These are phyloP conservation scores for Leccinum disarticulatum DNA, from an alignment of 768 basidiomycete genomes.

Conservation along the genomic window DNA sequence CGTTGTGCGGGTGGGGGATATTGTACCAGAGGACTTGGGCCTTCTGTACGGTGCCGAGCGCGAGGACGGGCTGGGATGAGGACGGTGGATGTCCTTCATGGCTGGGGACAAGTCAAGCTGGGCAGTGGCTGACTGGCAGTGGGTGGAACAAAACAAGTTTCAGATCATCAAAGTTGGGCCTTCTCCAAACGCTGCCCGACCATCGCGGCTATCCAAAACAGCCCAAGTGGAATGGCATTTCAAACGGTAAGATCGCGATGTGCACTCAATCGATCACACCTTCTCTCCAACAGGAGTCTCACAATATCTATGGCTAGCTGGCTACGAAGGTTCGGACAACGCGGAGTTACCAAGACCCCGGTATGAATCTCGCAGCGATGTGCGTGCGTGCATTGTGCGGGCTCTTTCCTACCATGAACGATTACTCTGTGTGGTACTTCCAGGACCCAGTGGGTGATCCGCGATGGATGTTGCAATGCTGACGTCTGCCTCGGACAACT, in stretches of 20 bases:
- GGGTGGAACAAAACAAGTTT: conserved; percentile 9
- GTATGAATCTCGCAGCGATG: not conserved
- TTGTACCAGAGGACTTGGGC: conserved; percentile 2
- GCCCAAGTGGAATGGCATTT: not conserved
- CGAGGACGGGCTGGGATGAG: conserved; percentile 8
- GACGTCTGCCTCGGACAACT: not conserved
- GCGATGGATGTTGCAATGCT: not conserved
- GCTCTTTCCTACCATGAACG: not conserved
- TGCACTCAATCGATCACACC: not conserved
- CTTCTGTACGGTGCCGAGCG: conserved; percentile 20
- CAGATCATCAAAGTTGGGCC: not conserved
- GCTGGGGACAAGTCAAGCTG: conserved; percentile 11
- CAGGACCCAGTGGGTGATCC: not conserved
- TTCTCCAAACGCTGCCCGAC: conserved; percentile 10
- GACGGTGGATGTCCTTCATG: conserved; percentile 28
- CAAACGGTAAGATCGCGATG: not conserved
- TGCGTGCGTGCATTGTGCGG: not conserved
- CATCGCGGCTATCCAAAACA: conserved; percentile 6
- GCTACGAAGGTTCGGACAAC: not conserved
- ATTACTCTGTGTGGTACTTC: not conserved
- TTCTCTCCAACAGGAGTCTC: not conserved
- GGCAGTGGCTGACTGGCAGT: conserved; percentile 18
- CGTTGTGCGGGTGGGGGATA: conserved; percentile 12
- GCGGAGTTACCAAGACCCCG: not conserved
- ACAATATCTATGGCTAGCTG: not conserved